These are phyloP conservation scores for Ophiocordyceps camponoti-leonardi DNA, from an alignment of 2,329 filamentous ascomycete species.

Conservation along the genomic window DNA sequence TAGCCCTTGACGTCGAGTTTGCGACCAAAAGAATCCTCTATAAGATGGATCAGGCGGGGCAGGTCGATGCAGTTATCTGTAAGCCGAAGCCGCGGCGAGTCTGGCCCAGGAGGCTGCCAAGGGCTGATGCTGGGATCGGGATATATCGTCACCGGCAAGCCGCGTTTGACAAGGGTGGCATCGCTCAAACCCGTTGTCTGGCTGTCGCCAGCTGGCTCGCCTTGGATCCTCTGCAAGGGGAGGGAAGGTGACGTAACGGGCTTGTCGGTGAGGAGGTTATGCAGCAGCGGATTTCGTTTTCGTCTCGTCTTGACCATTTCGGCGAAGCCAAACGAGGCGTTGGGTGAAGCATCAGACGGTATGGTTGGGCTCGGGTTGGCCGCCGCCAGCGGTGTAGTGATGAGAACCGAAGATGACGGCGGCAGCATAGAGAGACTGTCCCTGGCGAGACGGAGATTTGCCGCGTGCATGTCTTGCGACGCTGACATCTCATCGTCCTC, in stretches of 20 bases:
- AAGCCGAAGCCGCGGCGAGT: slow-evolving; percentile 45
- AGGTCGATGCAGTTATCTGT: slow-evolving; percentile 73
- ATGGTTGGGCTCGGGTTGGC: slow-evolving; percentile 24
- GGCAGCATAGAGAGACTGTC: slow-evolving; percentile 61
- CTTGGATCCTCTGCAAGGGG: slow-evolving; percentile 47
- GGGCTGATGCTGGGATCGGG: slow-evolving; percentile 52
- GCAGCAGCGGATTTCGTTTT: slow-evolving; percentile 68
- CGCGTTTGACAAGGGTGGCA: slow-evolving; percentile 77
- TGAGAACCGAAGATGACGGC: slow-evolving; percentile 67
- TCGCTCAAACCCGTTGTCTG: slow-evolving; percentile 12
- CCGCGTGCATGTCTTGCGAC: slow-evolving; percentile 29
- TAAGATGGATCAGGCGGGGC: slow-evolving; percentile 64
- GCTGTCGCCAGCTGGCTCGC: slow-evolving; percentile 16
- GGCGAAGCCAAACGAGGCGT: slow-evolving; percentile 32
- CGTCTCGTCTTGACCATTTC: slow-evolving; percentile 36
- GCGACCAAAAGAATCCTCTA: slow-evolving; percentile 83
- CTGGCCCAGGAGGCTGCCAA: slow-evolving; percentile 51
- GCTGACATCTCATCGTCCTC: slow-evolving; percentile 1
- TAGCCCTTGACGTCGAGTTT: slow-evolving; percentile 75
- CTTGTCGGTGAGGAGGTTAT: slow-evolving; percentile 92
- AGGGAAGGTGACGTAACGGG: slow-evolving; percentile 84
- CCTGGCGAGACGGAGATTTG: slow-evolving; percentile 59
- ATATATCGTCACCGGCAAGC: slow-evolving; percentile 75
- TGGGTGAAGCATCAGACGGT: slow-evolving; percentile 25
- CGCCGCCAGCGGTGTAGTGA: slow-evolving; percentile 74